A percentile compares a stretch with the other conserved stretches of the same genome.
These are phyloP conservation scores for Conoideocrella luteorostrata DNA, from an alignment of 2,329 filamentous ascomycete genomes.

Conservation along the genomic window DNA sequence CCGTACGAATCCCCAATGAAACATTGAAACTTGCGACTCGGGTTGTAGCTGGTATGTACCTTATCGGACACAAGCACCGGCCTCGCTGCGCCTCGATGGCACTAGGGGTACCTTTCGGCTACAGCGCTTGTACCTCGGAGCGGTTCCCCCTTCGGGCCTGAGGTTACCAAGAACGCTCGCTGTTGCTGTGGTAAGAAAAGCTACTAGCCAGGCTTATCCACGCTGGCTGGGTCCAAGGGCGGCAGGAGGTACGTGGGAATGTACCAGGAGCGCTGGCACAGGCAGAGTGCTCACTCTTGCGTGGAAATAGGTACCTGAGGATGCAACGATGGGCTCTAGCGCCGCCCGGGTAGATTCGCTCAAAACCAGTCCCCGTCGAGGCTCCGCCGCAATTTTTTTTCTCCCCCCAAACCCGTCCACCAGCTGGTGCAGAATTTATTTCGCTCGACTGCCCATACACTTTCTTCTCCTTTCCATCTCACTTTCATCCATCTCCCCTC, in stretches of 20 bases:
- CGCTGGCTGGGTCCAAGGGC: background rate
- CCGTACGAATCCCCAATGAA: background rate
- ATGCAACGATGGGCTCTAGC: slow-evolving; percentile 18
- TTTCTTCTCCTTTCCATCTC: slow-evolving; percentile 37
- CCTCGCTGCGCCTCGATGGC: background rate
- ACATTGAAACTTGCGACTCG: slow-evolving; percentile 1
- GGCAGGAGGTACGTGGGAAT: slow-evolving; percentile 2
- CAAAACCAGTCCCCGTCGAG: slow-evolving; percentile 37
- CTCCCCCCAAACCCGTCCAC: slow-evolving; percentile 36
- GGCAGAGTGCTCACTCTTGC: background rate
- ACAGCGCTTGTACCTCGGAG: slow-evolving; percentile 1
- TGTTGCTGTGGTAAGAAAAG: slow-evolving; percentile 26
- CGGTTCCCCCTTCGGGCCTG: slow-evolving; percentile 19
- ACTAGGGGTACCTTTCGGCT: background rate
- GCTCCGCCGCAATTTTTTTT: slow-evolving; percentile 48
- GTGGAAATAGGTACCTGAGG: slow-evolving; percentile 7
- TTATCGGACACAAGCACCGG: background rate
- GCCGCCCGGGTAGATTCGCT: slow-evolving; percentile 47
- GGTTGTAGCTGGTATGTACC: slow-evolving; percentile 3
- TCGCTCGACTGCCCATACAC: slow-evolving; percentile 33
- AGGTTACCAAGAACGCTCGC: slow-evolving; percentile 22
- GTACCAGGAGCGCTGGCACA: slow-evolving; percentile 7
- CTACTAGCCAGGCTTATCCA: background rate
- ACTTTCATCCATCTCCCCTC: slow-evolving; percentile 53
- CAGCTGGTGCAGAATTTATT: slow-evolving; percentile 40